Evolutionary conservation across 2,329 filamentous ascomycete species (phyloP).

Genomic region (Dactylellina parvicollis): DNA sequence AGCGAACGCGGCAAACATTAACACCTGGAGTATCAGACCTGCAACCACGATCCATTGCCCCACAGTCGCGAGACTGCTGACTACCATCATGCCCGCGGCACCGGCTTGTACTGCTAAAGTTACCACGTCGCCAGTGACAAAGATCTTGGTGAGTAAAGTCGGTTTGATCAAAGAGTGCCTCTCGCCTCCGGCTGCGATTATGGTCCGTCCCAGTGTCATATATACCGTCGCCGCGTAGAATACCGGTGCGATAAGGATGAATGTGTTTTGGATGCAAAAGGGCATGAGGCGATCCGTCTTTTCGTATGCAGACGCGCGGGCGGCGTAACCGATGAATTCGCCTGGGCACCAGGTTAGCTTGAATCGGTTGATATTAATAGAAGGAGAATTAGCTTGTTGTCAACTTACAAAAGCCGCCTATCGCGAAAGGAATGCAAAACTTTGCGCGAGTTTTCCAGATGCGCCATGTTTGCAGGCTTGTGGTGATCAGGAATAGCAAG

Average conservation of each 20-base stretch:
- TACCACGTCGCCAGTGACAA: slow-evolving; percentile 67
- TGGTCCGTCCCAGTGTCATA: slow-evolving; percentile 64
- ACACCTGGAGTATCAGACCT: slow-evolving; percentile 69
- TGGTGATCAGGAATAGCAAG: slow-evolving; percentile 63
- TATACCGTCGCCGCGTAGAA: slow-evolving; percentile 66
- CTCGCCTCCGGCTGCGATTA: slow-evolving; percentile 59
- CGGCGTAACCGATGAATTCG: slow-evolving; percentile 63
- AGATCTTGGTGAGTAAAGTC: slow-evolving; percentile 66
- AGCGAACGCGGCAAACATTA: slow-evolving; percentile 70
- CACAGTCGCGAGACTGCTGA: slow-evolving; percentile 58
- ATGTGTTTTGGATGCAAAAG: slow-evolving; percentile 63
- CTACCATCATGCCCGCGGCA: slow-evolving; percentile 61
- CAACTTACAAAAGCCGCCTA: slow-evolving; percentile 64
- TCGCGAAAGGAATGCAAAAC: slow-evolving; percentile 64
- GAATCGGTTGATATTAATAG: slow-evolving; percentile 50
- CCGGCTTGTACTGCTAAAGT: slow-evolving; percentile 66
- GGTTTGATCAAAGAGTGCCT: slow-evolving; percentile 62
- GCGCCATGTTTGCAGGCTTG: slow-evolving; percentile 62
- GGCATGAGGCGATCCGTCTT: slow-evolving; percentile 59
- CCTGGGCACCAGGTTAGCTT: slow-evolving; percentile 60
- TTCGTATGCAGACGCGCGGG: slow-evolving; percentile 57
- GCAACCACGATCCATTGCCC: slow-evolving; percentile 67
- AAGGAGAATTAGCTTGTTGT: slow-evolving; percentile 19
- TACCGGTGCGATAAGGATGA: slow-evolving; percentile 64
- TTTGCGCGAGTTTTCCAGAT: slow-evolving; percentile 63